phyloP scores from a whole-genome alignment of 225 moss, liverwort and hornwort species.

The Thuidium tamariscinum region DNA sequence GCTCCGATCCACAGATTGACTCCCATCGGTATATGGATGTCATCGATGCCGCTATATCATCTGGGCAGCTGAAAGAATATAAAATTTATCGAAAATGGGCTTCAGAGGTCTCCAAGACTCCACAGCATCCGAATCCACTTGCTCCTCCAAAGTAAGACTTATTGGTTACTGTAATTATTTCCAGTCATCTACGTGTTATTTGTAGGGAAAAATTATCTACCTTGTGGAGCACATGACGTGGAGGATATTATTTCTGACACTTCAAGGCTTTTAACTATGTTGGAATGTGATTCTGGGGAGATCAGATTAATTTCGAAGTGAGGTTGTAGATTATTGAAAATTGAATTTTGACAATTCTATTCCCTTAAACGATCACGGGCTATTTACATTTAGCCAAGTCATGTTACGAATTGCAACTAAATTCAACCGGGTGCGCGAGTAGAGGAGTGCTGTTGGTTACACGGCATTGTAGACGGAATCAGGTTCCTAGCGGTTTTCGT shows the following conservation, averaged over 20 bases:
- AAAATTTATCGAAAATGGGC: slow-evolving; percentile 81
- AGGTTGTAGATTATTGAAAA: not conserved
- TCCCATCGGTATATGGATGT: slow-evolving; percentile 58
- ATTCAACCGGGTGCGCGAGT: not conserved
- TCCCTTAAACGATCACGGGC: too few relatives aligned
- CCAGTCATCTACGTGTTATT: not conserved
- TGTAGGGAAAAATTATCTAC: not conserved
- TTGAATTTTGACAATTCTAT: not conserved
- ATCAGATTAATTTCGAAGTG: not conserved
- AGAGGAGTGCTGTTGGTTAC: not conserved
- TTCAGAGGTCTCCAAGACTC: slow-evolving; percentile 46
- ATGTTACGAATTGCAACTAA: not conserved
- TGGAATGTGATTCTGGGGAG: not conserved
- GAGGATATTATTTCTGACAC: not conserved
- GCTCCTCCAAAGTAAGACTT: slow-evolving; percentile 30
- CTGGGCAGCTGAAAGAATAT: slow-evolving; percentile 67
- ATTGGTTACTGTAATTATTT: not conserved
- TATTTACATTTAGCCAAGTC: not conserved
- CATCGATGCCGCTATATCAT: slow-evolving; percentile 55
- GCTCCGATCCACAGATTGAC: slow-evolving; percentile 38
- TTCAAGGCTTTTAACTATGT: not conserved
- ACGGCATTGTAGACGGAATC: not conserved
- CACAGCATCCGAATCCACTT: slow-evolving; percentile 57
- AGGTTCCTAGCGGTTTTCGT: not conserved
- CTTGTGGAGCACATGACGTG: not conserved